These are phyloP conservation scores for Lasiosphaeria hispida DNA, from an alignment of 495 filamentous ascomycete genomes.

Conservation along the genomic window DNA sequence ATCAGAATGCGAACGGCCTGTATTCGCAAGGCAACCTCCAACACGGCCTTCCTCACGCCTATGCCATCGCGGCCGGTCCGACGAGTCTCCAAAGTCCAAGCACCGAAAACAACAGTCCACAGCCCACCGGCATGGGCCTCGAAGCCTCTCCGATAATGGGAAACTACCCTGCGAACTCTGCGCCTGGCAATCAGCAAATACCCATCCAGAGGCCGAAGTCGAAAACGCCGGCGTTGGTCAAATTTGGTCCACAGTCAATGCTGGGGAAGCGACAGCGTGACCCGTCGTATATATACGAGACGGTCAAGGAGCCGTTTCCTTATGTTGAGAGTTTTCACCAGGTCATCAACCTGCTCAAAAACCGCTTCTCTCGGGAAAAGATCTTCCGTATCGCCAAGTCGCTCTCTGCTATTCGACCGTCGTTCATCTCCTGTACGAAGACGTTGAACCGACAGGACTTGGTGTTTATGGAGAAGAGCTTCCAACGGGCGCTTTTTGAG, in stretches of 20 bases:
- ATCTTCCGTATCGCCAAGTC: conserved; percentile 78
- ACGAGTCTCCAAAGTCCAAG: conserved; percentile 48
- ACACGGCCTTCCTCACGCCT: conserved; percentile 51
- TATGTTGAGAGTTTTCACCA: conserved; percentile 89
- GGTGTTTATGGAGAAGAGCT: conserved; percentile 95
- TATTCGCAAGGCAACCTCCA: conserved; percentile 50
- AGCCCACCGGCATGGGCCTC: conserved; percentile 42
- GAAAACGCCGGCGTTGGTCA: conserved; percentile 41
- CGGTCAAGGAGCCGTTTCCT: conserved; percentile 83
- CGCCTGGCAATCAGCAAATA: conserved; percentile 24
- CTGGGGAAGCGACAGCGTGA: conserved; percentile 58
- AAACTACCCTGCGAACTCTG: conserved; percentile 33
- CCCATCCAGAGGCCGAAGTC: conserved; percentile 34
- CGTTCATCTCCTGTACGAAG: conserved; percentile 84
- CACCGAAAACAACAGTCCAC: conserved; percentile 51
- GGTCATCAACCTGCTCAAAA: conserved; percentile 75
- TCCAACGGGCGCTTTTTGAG: conserved; percentile 87
- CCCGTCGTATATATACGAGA: conserved; percentile 81
- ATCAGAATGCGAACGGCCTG: conserved; percentile 35
- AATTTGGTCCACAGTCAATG: conserved; percentile 47
- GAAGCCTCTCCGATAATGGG: conserved; percentile 46
- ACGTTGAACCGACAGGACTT: conserved; percentile 82
- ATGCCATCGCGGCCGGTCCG: conserved; percentile 48
- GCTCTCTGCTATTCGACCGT: conserved; percentile 83
- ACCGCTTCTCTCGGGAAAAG: conserved; percentile 67